Conservation (phyloP, 1,284 basidiomycete genomes). For the Heterobasidion parviporum region DNA sequence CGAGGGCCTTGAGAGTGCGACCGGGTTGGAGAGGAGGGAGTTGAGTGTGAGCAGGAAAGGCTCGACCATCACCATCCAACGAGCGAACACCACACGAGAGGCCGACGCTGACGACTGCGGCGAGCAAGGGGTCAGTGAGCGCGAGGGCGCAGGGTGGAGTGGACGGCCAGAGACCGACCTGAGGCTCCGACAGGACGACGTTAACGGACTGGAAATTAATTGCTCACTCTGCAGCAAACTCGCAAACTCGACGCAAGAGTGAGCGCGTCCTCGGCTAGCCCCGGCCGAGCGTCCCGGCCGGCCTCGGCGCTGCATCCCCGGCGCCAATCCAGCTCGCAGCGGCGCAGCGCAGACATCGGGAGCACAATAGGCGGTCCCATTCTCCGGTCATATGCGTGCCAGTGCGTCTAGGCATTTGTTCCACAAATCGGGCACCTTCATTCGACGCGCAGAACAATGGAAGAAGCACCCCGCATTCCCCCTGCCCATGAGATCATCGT, state of each 20-base stretch:
- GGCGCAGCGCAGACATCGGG: no score
- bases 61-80: constrained; percentile 34
- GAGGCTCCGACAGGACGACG: not conserved
- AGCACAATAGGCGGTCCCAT: not conserved
- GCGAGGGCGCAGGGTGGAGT: not conserved
- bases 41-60: constrained; percentile 42
- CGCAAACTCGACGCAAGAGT: not conserved
- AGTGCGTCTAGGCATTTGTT: no score
- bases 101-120: not conserved
- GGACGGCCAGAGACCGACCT: not conserved
- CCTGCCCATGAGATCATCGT: not conserved
- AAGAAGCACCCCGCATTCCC: not conserved
- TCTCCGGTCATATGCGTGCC: not conserved
- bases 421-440: not conserved
- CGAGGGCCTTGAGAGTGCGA: constrained; percentile 20
- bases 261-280: no score
- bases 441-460: not conserved
- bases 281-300: no score
- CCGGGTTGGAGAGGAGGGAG: constrained; percentile 38
- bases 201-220: no score
- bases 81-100: not conserved
- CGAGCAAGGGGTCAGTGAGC: not conserved
- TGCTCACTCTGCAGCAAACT: no score
- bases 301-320: no score
- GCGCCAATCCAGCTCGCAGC: no score